Percentiles rank a stretch among this genome's conserved stretches.
These are phyloP conservation scores for Backusella westeae DNA, from an alignment of 192 early-diverging fungal species.

Conservation along the genomic window DNA sequence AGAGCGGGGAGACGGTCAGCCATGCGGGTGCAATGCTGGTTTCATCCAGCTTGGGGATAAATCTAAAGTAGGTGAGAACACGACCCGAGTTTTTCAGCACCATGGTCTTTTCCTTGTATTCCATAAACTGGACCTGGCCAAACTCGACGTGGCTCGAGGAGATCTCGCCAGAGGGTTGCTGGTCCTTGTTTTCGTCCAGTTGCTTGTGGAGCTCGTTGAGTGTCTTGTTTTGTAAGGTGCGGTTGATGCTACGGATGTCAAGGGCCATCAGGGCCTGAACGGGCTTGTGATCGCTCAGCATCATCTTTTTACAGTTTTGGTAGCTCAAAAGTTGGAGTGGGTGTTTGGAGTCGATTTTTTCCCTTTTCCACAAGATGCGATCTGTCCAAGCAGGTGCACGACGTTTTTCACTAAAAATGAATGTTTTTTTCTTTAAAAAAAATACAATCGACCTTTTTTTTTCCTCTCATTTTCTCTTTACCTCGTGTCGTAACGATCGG, in stretches of 20 bases:
- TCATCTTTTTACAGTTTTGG: slow-evolving; percentile 58
- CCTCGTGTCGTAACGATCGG: slow-evolving; percentile 76
- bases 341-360: slow-evolving; percentile 5
- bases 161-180: slow-evolving; percentile 69
- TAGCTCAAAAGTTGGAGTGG: slow-evolving; percentile 50
- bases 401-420: slow-evolving; percentile 56
- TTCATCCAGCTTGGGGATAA: slow-evolving; percentile 69
- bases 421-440: neutral
- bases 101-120: slow-evolving; percentile 49
- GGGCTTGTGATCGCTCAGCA: slow-evolving; percentile 90
- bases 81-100: slow-evolving; percentile 72
- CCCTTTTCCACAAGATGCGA: slow-evolving; percentile 82
- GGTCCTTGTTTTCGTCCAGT: slow-evolving; percentile 77
- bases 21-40: slow-evolving; percentile 63
- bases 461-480: slow-evolving; percentile 14
- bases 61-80: slow-evolving; percentile 71
- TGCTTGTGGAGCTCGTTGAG: slow-evolving; percentile 65
- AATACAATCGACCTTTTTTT: too few species aligned
- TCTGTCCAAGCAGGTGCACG: slow-evolving; percentile 93
- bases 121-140: slow-evolving; percentile 61
- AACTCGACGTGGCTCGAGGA: slow-evolving; percentile 63
- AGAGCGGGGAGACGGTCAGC: slow-evolving; percentile 62
- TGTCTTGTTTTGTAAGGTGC: slow-evolving; percentile 51
- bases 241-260: slow-evolving; percentile 62
- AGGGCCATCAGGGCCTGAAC: slow-evolving; percentile 70